Evolutionary conservation across 1,284 basidiomycete genomes (phyloP), one percentile per base, ranked within the genome.

Genomic region (Leccinum subspadiceum): DNA sequence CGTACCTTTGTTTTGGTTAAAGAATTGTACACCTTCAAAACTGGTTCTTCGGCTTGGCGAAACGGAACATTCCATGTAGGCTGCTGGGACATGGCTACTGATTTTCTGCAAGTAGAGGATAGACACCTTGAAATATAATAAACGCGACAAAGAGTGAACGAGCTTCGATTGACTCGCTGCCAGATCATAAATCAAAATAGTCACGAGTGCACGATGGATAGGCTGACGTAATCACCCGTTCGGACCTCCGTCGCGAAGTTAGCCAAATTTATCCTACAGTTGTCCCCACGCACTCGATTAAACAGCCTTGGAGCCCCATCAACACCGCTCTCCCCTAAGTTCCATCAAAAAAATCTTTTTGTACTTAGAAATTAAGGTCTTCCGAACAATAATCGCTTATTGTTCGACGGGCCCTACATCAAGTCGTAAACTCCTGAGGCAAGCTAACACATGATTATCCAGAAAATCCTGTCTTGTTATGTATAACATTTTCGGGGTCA

Each of bases 1-100:
- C 78, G 59, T 66, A 92, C 94, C 84, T 99, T 99, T 39, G 87
- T 85, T 67, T 89, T 86, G 37, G 96, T 98, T 66, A 99, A 79
- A 51, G 96, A 96, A 77, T 99, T 99, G 80, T 93, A 98, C 49
- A 99, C 83, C 73, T 89, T 93, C 60, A 99, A 79, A 5, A 84
- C 79, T 10, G 89, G 89, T 60, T 87, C 85, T 58, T 81, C 78
- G 3, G 70, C 66, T 64, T 75, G 75, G 57, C 76, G 77, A 44
- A 74, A 71, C 3, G 88, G 88, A 29, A 78, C 62, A 13, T 75
- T 73, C 88, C 89, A 90, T 5, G 76, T 61, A 10, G 85, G 84
- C 69, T 88, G 79, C 52, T 75, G 75, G 24, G 77, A 66, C 79
- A 81, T 81, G 50, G 51, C 41, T 56, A 17, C 2, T 52, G 46